These are phyloP conservation scores for Themeda triandra DNA, from an alignment of 176 grass and related monocot species.

Conservation along the genomic window DNA sequence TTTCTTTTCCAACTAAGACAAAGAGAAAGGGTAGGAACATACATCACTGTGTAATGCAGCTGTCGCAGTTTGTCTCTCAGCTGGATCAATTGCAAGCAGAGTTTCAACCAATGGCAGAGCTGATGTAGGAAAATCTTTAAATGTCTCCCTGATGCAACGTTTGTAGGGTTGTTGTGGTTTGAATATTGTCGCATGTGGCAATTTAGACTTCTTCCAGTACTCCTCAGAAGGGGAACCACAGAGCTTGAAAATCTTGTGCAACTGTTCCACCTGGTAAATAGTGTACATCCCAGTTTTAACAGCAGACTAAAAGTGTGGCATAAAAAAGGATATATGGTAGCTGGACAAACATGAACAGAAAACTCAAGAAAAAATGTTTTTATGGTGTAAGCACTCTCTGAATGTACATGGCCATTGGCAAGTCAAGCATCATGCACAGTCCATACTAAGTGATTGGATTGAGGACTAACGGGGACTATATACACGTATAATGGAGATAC, in stretches of 20 bases:
- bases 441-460: too few species aligned
- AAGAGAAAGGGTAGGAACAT: constrained; percentile 15
- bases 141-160: constrained; percentile 54
- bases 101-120: constrained; percentile 56
- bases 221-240: constrained; percentile 63
- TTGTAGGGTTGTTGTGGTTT: constrained; percentile 61
- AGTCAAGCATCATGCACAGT: background rate
- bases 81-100: constrained; percentile 57
- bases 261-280: constrained; percentile 57
- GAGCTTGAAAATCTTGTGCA: constrained; percentile 72
- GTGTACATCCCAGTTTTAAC: constrained; percentile 10
- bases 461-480: too few species aligned
- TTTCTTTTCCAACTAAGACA: background rate
- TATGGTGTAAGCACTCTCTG: background rate
- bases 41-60: constrained; percentile 59
- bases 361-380: background rate
- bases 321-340: background rate
- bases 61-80: constrained; percentile 52
- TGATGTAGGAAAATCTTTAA: constrained; percentile 53
- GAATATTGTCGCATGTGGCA: constrained; percentile 58
- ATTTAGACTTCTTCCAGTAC: constrained; percentile 68
- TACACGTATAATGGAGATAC: too few species aligned
- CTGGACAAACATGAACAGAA: background rate
- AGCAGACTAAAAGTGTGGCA: background rate
- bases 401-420: background rate